These are phyloP conservation scores for Vairimorpha ceranae DNA, from an alignment of 371 early-diverging fungal genomes.

Conservation along the genomic window DNA sequence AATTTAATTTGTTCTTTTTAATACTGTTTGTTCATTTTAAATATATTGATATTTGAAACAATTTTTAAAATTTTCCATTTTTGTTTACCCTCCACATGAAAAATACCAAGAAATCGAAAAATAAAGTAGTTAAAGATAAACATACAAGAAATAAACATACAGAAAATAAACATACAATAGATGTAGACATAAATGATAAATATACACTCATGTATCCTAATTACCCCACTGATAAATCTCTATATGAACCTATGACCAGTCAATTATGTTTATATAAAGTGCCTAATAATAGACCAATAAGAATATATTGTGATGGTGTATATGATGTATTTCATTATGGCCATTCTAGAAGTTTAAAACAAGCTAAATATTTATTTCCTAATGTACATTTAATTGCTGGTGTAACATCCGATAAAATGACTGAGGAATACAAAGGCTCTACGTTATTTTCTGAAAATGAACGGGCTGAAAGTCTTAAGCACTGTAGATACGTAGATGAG, in stretches of 20 bases:
- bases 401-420: constrained; percentile 73
- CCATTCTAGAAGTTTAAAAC: constrained; percentile 78
- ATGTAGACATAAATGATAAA: no score
- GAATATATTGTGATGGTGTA: constrained; percentile 66
- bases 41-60: no score
- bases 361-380: constrained; percentile 80
- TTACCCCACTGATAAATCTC: constrained; percentile 30
- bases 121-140: no score
- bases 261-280: constrained; percentile 32
- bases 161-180: no score
- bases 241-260: constrained; percentile 6
- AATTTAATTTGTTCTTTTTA: no score
- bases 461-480: constrained; percentile 76
- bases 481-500: constrained; percentile 89
- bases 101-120: no score
- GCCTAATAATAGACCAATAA: constrained; percentile 47
- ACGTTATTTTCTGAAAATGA: constrained; percentile 79
- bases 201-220: constrained; percentile 21
- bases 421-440: constrained; percentile 76
- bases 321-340: constrained; percentile 88
- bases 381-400: constrained; percentile 78
- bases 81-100: no score
- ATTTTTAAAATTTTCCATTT: no score
- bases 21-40: no score
- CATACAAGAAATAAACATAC: no score